These are phyloP conservation scores for Isabelozyma pseudorhagii DNA, from an alignment of 805 yeast species.

Conservation along the genomic window DNA sequence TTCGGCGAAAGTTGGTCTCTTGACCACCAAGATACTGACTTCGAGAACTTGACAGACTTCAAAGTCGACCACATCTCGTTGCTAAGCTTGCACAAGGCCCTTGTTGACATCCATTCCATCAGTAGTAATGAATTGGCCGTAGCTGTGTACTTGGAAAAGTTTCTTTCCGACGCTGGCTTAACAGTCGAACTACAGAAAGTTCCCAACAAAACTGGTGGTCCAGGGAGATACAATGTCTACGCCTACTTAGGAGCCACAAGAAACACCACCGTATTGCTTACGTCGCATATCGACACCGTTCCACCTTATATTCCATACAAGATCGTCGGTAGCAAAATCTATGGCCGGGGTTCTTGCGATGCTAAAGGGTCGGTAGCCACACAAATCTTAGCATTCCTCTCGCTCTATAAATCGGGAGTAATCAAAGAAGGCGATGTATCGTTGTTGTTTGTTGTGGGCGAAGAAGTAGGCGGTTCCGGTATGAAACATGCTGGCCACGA, in stretches of 20 bases:
- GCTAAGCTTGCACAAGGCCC: constrained; percentile 21
- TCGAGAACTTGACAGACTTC: constrained; percentile 1
- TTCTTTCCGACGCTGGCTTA: constrained; percentile 42
- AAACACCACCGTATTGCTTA: constrained; percentile 48
- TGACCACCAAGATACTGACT: background rate
- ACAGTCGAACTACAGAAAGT: constrained; percentile 48
- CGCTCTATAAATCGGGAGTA: constrained; percentile 35
- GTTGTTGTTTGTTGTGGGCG: constrained; percentile 65
- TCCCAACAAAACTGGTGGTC: constrained; percentile 12
- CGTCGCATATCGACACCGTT: constrained; percentile 71
- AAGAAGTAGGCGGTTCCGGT: constrained; percentile 65
- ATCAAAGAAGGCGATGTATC: constrained; percentile 54
- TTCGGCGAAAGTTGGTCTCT: background rate
- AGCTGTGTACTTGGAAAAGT: constrained; percentile 34
- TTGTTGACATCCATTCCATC: constrained; percentile 24
- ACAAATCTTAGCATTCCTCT: constrained; percentile 53
- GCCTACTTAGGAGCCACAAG: constrained; percentile 50
- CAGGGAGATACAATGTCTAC: constrained; percentile 47
- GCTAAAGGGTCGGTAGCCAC: constrained; percentile 72
- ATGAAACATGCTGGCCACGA: constrained; percentile 45
- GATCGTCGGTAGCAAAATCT: constrained; percentile 46
- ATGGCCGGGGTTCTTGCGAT: constrained; percentile 68
- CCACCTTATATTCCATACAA: constrained; percentile 60
- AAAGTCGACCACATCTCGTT: constrained; percentile 5
- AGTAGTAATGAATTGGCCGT: constrained; percentile 26